Percentiles rank a stretch among this genome's conserved stretches.
phyloP scores from a whole-genome alignment of 2,329 filamentous ascomycete genomes.

The Hypomyces rosellus region DNA sequence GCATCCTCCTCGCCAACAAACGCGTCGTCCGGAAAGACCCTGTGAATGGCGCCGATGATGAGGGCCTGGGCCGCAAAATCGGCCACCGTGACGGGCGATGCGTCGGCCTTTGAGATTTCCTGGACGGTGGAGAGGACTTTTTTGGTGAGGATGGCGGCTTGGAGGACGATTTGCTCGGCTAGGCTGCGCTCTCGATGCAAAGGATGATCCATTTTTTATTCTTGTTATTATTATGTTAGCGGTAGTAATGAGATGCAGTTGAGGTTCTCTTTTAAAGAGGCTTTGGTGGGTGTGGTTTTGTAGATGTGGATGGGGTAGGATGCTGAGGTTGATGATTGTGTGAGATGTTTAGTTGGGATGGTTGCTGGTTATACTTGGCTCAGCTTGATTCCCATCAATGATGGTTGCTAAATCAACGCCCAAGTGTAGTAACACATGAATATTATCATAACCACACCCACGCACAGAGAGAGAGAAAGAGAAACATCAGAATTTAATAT shows the following conservation, averaged over 20 bases:
- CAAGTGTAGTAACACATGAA: too few species aligned
- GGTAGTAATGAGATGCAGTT: not conserved
- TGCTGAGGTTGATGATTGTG: too few species aligned
- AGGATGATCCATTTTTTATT: conserved; percentile 15
- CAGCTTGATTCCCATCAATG: too few species aligned
- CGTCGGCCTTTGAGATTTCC: conserved; percentile 50
- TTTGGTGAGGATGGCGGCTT: conserved; percentile 53
- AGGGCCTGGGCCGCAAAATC: conserved; percentile 59
- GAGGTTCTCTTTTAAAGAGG: not conserved
- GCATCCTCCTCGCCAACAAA: conserved; percentile 59
- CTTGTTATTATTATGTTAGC: not conserved
- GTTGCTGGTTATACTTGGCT: too few species aligned
- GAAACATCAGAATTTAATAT: too few species aligned
- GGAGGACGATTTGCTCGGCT: conserved; percentile 43
- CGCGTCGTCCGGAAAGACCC: conserved; percentile 46
- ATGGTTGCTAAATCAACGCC: too few species aligned
- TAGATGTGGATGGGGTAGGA: too few species aligned
- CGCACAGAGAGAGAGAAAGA: too few species aligned
- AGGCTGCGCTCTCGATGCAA: conserved; percentile 26
- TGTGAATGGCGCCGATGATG: conserved; percentile 50
- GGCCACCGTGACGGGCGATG: conserved; percentile 55
- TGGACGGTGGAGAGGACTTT: conserved; percentile 35
- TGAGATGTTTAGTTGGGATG: too few species aligned
- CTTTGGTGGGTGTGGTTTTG: too few species aligned
- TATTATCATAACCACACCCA: too few species aligned